Evolutionary conservation across 495 filamentous ascomycete genomes (phyloP).

Genomic region (Hypoxylon fragiforme): DNA sequence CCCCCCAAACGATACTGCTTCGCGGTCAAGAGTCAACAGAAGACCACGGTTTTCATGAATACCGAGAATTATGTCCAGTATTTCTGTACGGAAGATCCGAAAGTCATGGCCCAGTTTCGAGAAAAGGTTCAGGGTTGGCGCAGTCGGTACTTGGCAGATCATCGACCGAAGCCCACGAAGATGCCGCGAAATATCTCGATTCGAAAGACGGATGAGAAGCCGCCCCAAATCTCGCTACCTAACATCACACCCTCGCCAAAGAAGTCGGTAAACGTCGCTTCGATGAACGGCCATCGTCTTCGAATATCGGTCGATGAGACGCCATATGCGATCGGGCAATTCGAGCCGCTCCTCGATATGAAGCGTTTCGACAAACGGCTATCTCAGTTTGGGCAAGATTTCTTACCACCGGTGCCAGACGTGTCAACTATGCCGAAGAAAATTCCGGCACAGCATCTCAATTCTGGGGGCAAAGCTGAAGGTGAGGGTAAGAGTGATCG

Average conservation of each 20-base stretch:
- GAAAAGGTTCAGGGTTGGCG: conserved; percentile 75
- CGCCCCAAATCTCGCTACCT: conserved; percentile 31
- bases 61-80: conserved; percentile 89
- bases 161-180: conserved; percentile 49
- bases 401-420: conserved; percentile 29
- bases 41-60: conserved; percentile 78
- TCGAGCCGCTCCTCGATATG: conserved; percentile 59
- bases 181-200: conserved; percentile 33
- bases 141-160: conserved; percentile 80
- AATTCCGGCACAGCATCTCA: conserved; percentile 22
- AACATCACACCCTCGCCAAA: conserved; percentile 26
- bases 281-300: conserved; percentile 39
- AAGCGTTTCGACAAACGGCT: conserved; percentile 51
- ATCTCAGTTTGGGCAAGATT: conserved; percentile 43
- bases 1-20: conserved; percentile 81
- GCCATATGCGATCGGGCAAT: conserved; percentile 58
- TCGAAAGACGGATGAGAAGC: conserved; percentile 32
- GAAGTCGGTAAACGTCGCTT: conserved; percentile 35
- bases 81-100: conserved; percentile 76
- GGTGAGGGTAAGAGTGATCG: conserved; percentile 15
- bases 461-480: conserved; percentile 9
- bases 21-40: conserved; percentile 92
- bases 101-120: conserved; percentile 68
- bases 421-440: conserved; percentile 29
- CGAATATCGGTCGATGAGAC: conserved; percentile 42